A percentile compares a stretch with the other conserved stretches of the same genome.
Conservation (phyloP, 192 early-diverging fungal species). For the Backusella mclennaniae region DNA sequence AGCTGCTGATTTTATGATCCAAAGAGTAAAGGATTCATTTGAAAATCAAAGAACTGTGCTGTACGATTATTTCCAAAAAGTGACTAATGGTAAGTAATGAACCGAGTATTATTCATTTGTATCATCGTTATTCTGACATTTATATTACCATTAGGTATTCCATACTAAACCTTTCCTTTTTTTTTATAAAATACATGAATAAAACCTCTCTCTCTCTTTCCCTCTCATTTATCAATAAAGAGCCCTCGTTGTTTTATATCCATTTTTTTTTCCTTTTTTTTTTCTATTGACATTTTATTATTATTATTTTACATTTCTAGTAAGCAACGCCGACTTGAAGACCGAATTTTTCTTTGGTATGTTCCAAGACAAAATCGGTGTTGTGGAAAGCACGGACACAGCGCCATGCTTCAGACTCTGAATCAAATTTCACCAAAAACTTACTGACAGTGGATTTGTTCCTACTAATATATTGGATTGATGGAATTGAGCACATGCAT, state of each 20-base stretch:
- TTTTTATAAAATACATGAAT: not conserved
- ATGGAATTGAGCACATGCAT: not conserved
- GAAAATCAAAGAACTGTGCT: constrained; percentile 88
- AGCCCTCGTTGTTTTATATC: too few species aligned
- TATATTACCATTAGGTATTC: not conserved
- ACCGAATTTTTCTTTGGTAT: not conserved
- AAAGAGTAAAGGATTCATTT: constrained; percentile 84
- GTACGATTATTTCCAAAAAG: constrained; percentile 83
- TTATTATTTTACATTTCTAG: constrained; percentile 8
- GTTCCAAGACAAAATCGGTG: not conserved
- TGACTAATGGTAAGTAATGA: constrained; percentile 63
- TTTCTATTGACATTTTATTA: constrained; percentile 5
- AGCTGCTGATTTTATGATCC: constrained; percentile 95
- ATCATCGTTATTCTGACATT: not conserved
- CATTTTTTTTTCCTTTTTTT: not conserved
- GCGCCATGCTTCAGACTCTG: constrained; percentile 38
- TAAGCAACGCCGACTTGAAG: constrained; percentile 16
- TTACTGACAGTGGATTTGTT: constrained; percentile 16
- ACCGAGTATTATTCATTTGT: not conserved
- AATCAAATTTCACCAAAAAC: constrained; percentile 32
- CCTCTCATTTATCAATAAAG: not conserved
- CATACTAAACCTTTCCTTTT: not conserved
- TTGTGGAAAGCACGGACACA: constrained; percentile 36
- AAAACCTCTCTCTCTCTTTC: not conserved
- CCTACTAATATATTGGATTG: not conserved